Evolutionary conservation across 2,329 filamentous ascomycete species (phyloP), one percentile per base, ranked within the genome.

Genomic region (Lachnellula hyalina): DNA sequence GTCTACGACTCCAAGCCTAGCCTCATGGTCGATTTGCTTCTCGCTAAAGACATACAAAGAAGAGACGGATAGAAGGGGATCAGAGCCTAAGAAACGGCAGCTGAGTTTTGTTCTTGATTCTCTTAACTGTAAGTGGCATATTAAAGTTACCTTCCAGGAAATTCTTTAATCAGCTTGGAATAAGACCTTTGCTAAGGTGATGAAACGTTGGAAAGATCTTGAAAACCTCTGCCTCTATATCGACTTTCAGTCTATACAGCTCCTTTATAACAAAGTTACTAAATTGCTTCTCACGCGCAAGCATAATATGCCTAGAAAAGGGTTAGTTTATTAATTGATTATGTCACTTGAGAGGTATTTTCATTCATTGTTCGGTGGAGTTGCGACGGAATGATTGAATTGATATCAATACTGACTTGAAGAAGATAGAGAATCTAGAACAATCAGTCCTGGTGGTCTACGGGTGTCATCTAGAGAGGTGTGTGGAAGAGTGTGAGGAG

Each of bases 201-300:
- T 40, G 6, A 48, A 49, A 53, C 51, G 45, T 4, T 44, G 56
- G 28, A 34, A 61, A 61, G 15, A 59, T 23, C 52, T 61, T 23
- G 28, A 45, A 49, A 59, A 59, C 56, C 56, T 61, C 59, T 59
- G 48, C 53, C 51, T 57, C 21, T 59, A 52, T 44, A 61, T 61
- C 52, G 56, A 61, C 50, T 57, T 61, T 45, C 49, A 55, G 53
- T 32, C 34, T 25, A 40, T 35, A 41, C 35, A 51, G 44, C 54
- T 59, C 52, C 28, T 61, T 25, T 49, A 55, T 50, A 50, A 61
- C 41, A 61, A 52, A 38, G 59, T 61, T 51, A 57, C 56, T 25
- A 54, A 61, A 48, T 49, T 61, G 40, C 6, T 59, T 35, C 5
- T 61, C 21, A 25, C 45, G 35, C 36, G 46, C 32, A n/a, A 57